Base-by-base conservation (phyloP, 805 yeast species). In the Priceomyces carsonii region DNA sequence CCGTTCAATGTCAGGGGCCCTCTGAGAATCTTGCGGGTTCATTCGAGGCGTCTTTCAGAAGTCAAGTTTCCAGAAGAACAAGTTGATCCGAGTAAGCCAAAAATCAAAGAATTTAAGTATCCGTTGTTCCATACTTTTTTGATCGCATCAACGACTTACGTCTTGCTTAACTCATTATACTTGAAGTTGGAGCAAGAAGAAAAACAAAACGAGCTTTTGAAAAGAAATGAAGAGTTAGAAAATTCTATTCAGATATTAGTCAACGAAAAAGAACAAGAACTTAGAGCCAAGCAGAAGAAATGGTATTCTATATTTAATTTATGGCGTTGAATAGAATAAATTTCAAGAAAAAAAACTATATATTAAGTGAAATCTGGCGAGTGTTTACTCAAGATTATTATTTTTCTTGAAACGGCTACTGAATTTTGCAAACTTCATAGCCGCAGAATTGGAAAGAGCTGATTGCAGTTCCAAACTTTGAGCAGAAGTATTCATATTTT, bases 91-190 rank as follows among this genome's bases (percentile, higher is more conserved):
- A 16, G 30, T 19, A 61, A 60, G 36, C 72, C 72, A 5, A 49
- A 38, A 16, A 34, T 68, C 16, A 44, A 61, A 14, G 66, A 68
- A 42, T 68, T 68, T 51, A 57, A 52, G 26, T 50, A 48, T 37
- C 69, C 74, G 3, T 44, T 66, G 20, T 50, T 62, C 26, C 66
- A 68, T 46, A 51, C 63, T 2, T 65, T 68, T 33, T 53, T 68
- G 18, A 41, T 68, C 19, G 70, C 73, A 4, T 61, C 69, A 1
- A 51, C 68, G 2, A 55, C 69, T 1, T 68, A 61, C 44, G 52
- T 68, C 47, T 45, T 53, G 7, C 45, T 66, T 23, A 66, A 68
- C 39, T 48, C 63, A 1, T 29, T 58, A 6, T 64, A 68, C 63
- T 46, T 50, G 16, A 40, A 48, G 6, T 42, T 62, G 17, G 69